phyloP scores from a whole-genome alignment of 2,329 filamentous ascomycete species.

The Aspergillus udagawae region DNA sequence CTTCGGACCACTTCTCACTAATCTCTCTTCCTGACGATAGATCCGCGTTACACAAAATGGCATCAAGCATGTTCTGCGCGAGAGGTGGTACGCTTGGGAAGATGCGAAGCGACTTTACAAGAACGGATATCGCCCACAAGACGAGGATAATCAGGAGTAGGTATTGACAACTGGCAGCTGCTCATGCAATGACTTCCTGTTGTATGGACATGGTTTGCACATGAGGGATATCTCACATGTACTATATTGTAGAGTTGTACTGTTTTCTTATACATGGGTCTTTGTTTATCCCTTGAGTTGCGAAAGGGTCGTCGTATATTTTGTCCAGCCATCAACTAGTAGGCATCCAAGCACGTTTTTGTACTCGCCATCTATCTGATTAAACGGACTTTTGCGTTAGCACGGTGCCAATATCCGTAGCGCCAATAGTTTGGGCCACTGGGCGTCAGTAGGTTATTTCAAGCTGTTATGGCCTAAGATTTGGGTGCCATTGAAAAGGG shows the following conservation, averaged over 20 bases:
- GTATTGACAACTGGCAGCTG: not conserved
- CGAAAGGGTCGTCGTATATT: not conserved
- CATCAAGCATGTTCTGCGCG: slow-evolving; percentile 81
- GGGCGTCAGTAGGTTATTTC: not conserved
- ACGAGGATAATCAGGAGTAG: slow-evolving; percentile 19
- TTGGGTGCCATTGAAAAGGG: not conserved
- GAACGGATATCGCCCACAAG: slow-evolving; percentile 33
- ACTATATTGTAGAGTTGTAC: not conserved
- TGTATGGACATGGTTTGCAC: not conserved
- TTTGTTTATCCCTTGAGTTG: not conserved
- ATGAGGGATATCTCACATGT: not conserved
- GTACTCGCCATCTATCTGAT: not conserved
- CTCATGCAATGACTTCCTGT: not conserved
- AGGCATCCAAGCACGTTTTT: not conserved
- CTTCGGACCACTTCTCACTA: not conserved
- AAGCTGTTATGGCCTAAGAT: not conserved
- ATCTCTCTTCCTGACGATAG: slow-evolving; percentile 44
- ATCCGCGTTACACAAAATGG: slow-evolving; percentile 71
- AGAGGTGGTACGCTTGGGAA: slow-evolving; percentile 80
- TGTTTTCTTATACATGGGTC: not conserved
- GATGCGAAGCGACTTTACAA: slow-evolving; percentile 37
- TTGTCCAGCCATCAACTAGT: not conserved
- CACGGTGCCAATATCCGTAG: not conserved
- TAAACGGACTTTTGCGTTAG: not conserved
- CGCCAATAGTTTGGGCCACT: not conserved